phyloP scores from a whole-genome alignment of 306 rosid species.

The Rosa chinensis region DNA sequence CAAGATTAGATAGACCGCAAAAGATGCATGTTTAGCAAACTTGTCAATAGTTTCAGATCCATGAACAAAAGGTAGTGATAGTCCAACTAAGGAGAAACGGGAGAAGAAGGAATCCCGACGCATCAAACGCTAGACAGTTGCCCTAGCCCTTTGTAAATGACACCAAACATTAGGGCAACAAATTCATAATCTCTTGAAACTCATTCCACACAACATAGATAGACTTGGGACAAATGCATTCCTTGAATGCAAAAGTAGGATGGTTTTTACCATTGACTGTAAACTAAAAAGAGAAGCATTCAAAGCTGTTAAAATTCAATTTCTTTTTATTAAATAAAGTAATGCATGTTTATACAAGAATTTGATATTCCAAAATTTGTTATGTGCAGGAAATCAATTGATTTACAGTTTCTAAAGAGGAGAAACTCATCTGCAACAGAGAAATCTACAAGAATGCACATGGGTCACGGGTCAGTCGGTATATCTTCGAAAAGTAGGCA shows the following conservation, averaged over 20 bases:
- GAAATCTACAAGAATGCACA: slow-evolving; percentile 72
- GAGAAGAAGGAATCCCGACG: neutral
- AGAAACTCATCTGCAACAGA: slow-evolving; percentile 98
- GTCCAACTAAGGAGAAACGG: neutral
- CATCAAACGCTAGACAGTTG: slow-evolving; percentile 3
- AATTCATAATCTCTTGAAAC: neutral
- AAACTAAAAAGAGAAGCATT: neutral
- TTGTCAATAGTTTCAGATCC: slow-evolving; percentile 3
- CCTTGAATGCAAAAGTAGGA: neutral
- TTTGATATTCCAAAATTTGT: slow-evolving; percentile 44
- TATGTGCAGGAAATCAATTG: slow-evolving; percentile 41
- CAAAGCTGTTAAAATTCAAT: neutral
- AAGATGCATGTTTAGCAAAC: neutral
- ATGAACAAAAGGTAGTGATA: neutral
- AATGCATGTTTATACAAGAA: slow-evolving; percentile 44
- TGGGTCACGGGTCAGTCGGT: slow-evolving; percentile 35
- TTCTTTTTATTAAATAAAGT: slow-evolving; percentile 12
- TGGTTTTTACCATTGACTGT: slow-evolving; percentile 10
- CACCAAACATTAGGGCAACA: neutral
- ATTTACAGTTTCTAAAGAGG: slow-evolving; percentile 91
- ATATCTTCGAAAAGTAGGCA: slow-evolving; percentile 56
- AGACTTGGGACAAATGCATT: neutral
- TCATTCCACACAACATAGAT: neutral
- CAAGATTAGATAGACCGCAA: slow-evolving; percentile 5
- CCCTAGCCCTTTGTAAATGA: slow-evolving; percentile 3